Evolutionary conservation across 1,284 basidiomycete genomes (phyloP), one percentile per base, ranked within the genome.

Genomic region (Laetiporus sulphureus): DNA sequence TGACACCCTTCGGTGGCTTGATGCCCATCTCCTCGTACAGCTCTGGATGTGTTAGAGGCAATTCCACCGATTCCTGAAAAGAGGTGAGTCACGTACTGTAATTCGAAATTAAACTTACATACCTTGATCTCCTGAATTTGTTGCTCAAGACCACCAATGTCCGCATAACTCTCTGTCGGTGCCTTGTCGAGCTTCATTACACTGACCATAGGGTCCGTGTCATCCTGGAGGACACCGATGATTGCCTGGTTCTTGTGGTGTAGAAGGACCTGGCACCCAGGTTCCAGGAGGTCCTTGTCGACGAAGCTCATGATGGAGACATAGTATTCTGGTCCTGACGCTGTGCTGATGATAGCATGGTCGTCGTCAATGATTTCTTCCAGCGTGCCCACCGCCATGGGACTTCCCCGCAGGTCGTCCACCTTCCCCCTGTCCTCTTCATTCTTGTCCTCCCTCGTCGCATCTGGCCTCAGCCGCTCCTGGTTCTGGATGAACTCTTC

Each of bases 361-460:
- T 99, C 96, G 69, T 99, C 96, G 72, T 99, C 96, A 59, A 99
- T 96, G 56, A 99, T 98, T 68, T 99, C 96, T 68, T 99, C 96
- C 55, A 99, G 73, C 0, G 93, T 91, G 27, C 96, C 96, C 40
- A 99, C 92, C 11, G 85, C 88, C 91, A 99, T 97, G 5, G 96
- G 96, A 39, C 81, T 88, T 16, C 96, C 96, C 37, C 96, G 80
- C 38, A 99, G 67, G 62, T 96, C 92, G 62, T 99, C 96, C 29
- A 99, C 92, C 51, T 84, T 86, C 22, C 88, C 88, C 53, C 93
- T 75, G 62, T 99, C 95, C 62, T 95, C 93, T 58, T 91, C 91
- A 50, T 93, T 92, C 74, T 94, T 92, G 69, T 97, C 94, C 63
- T 98, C 93, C 38, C 85, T 73, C 8, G 81, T 79, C 3, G 79